These are phyloP conservation scores for Calocybe gambosa DNA, from an alignment of 1,284 basidiomycete species.

Conservation along the genomic window DNA sequence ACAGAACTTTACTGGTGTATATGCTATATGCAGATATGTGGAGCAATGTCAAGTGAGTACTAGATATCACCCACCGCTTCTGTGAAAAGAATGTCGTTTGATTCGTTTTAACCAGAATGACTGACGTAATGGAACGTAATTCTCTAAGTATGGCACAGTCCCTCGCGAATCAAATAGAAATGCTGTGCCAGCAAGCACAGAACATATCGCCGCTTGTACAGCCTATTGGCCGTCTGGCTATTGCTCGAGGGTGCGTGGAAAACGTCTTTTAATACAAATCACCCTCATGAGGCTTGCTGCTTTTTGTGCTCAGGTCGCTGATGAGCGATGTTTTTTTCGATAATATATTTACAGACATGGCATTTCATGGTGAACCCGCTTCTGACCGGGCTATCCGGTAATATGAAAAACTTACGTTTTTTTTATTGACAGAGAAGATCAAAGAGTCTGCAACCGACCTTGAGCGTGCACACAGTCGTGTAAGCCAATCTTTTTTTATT, in stretches of 20 bases:
- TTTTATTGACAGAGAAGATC: constrained; percentile 29
- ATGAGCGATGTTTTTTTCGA: constrained; percentile 38
- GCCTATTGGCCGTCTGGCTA: constrained; percentile 29
- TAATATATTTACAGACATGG: constrained; percentile 34
- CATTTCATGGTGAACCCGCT: constrained; percentile 29
- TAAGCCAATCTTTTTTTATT: constrained; percentile 11
- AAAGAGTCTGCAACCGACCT: constrained; percentile 26
- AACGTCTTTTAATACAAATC: background rate
- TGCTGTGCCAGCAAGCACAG: constrained; percentile 31
- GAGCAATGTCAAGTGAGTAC: constrained; percentile 30
- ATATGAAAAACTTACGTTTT: constrained; percentile 8
- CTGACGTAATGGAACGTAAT: constrained; percentile 35
- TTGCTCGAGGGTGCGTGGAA: constrained; percentile 32
- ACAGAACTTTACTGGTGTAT: constrained; percentile 1
- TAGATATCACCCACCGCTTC: background rate
- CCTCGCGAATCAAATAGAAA: constrained; percentile 27
- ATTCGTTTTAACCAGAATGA: constrained; percentile 19
- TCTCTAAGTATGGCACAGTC: constrained; percentile 29
- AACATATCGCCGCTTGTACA: constrained; percentile 29
- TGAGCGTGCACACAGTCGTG: constrained; percentile 23
- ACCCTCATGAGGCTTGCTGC: background rate
- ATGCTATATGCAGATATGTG: constrained; percentile 27
- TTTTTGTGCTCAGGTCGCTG: constrained; percentile 20
- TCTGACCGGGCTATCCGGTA: constrained; percentile 2
- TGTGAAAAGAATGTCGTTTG: background rate